Conservation (phyloP, 371 early-diverging fungal genomes). For the Paraphysoderma sedebokerense region DNA sequence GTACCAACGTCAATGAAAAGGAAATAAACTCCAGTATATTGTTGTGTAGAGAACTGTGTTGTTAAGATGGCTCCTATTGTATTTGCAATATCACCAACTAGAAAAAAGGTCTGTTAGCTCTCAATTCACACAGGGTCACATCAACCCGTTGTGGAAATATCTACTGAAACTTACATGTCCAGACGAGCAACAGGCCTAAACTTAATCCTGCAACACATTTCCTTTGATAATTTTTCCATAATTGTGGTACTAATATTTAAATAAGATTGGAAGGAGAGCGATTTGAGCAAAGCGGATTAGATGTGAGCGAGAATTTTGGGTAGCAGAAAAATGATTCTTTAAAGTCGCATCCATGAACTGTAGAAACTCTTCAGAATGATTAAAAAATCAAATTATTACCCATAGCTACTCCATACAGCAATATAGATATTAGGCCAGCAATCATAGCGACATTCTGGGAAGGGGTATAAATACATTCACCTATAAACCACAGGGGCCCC, state of each 20-base stretch:
- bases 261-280: too few species aligned
- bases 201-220: neutral
- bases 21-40: conserved; percentile 2
- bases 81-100: conserved; percentile 3
- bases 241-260: conserved; percentile 6
- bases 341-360: too few species aligned
- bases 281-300: too few species aligned
- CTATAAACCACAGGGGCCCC: neutral
- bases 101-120: neutral
- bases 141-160: neutral
- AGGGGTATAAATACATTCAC: conserved; percentile 5
- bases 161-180: neutral
- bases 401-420: conserved; percentile 1
- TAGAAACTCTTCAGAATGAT: too few species aligned
- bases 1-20: neutral
- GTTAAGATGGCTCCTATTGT: neutral
- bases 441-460: neutral
- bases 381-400: too few species aligned
- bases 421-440: neutral
- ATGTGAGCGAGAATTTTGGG: too few species aligned
- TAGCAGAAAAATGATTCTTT: too few species aligned
- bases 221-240: neutral
- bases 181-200: neutral
- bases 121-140: neutral
- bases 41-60: neutral